Base-by-base conservation (phyloP, 768 basidiomycete species). In the Boletus huronensis region DNA sequence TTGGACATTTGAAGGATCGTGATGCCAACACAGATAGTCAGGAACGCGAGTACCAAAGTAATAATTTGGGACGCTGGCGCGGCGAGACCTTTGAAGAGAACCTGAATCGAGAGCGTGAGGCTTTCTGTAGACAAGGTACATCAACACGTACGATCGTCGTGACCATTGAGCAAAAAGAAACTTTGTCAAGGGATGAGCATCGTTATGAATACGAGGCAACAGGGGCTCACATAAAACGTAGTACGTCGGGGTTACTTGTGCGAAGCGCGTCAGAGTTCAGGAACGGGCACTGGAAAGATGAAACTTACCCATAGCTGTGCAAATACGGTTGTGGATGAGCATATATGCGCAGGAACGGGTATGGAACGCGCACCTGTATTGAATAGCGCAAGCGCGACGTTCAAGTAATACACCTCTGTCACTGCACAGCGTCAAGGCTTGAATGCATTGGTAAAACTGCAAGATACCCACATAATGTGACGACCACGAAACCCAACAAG, bases 1-100 rank as follows among this genome's bases (percentile, higher is more conserved):
- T 92, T 92, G 69, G 88, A 92, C 82, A 96, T 88, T 72, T 99
- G 97, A 8, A 99, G 84, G 59, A 99, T 85, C 29, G 89, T 90
- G 69, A 98, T 98, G 19, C 96, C 96, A 21, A 92, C 74, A 65
- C 90, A 93, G 51, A 95, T 95, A 54, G 89, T 84, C 58, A 97
- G 71, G 78, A 99, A 98, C 8, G 84, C 95, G 80, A 96, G 81
- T 25, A 96, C 87, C 53, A 98, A 80, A 2, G 94, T 97, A 48
- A 98, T 79, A 50, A 99, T 94, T 60, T 90, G 82, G 2, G 82
- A 72, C 0, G 79, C 84, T 3, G 85, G 79, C 2, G 94, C 88
- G 44, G 86, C 77, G 53, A 98, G 83, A 39, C 96, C 96, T 77
- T 93, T 81, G 78, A 90, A 95, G 26, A 98, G 82, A 52, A 97